Percentiles rank a stretch among this genome's conserved stretches.
Evolutionary conservation across 2,329 filamentous ascomycete genomes (phyloP).

Genomic region (Blumeriella jaapii): DNA sequence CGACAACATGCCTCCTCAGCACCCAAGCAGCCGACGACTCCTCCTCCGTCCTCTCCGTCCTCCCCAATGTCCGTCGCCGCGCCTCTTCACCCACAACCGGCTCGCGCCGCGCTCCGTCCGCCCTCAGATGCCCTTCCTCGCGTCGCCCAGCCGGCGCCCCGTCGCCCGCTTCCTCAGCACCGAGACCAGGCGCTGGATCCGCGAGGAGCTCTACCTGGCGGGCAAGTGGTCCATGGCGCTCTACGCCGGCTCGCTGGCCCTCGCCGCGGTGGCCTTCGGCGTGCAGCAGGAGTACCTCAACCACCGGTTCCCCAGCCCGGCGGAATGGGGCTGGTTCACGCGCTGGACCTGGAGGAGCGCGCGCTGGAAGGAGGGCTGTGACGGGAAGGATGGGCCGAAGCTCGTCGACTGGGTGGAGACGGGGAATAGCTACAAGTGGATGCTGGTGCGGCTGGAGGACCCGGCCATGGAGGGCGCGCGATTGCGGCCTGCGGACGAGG

Average conservation of each 20-base stretch:
- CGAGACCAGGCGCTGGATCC: constrained; percentile 58
- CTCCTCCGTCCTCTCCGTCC: constrained; percentile 29
- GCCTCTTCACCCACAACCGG: constrained; percentile 47
- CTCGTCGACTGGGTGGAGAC: constrained; percentile 53
- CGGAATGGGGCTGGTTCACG: constrained; percentile 67
- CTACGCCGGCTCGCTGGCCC: constrained; percentile 50
- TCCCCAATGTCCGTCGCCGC: constrained; percentile 28
- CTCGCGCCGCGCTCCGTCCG: constrained; percentile 38
- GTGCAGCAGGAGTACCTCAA: constrained; percentile 66
- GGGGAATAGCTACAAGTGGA: constrained; percentile 45
- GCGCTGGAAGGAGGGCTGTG: constrained; percentile 16
- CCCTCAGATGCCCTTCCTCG: constrained; percentile 55
- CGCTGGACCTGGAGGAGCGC: constrained; percentile 55
- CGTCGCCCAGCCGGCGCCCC: constrained; percentile 30
- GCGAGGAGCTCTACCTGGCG: constrained; percentile 57
- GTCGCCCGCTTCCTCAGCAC: constrained; percentile 65
- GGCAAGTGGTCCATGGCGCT: constrained; percentile 55
- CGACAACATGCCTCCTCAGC: constrained; percentile 24
- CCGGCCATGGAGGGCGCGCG: constrained; percentile 55
- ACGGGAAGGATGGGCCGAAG: constrained; percentile 9
- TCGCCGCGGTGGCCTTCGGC: constrained; percentile 50
- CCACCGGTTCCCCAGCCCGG: constrained; percentile 65
- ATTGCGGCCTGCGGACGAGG: constrained; percentile 40
- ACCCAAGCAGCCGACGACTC: constrained; percentile 30
- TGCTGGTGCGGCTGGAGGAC: constrained; percentile 60